Evolutionary conservation across 2,329 filamentous ascomycete species (phyloP), one percentile per base, ranked within the genome.

Genomic region (Botrytis hyacinthi): DNA sequence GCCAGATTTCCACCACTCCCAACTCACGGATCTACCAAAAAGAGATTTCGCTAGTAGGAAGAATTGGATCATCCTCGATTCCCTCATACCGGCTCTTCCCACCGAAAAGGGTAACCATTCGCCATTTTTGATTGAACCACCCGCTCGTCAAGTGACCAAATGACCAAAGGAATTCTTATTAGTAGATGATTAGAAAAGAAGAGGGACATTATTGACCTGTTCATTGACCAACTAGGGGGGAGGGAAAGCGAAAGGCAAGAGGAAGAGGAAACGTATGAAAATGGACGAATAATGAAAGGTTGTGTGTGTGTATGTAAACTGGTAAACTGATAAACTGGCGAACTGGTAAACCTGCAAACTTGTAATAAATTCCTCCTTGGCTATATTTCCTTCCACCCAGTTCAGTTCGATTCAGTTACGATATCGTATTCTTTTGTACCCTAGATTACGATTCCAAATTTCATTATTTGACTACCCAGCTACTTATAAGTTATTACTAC

Each of bases 11-110:
- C 66, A 68, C 66, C 66, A 68, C 66, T 54, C 40, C 26, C n/a
- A 42, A 68, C 35, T 57, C 48, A 57, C 66, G 48, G 66, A 68
- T 68, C 66, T 14, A 29, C 48, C 66, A 42, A 54, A 54, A 68
- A 57, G 66, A 57, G 66, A 68, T 68, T 57, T 68, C 35, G 54
- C 35, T 42, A 68, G 32, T 20, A 20, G 32, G 20, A 10, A 54
- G 65, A 54, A 29, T 40, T 67, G 32, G 65, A 54, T 26, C 65
- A 67, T 54, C 65, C 32, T 37, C 32, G 32, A 61, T 61, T 18
- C 42, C 42, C 29, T 48, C 44, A 68, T 68, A 68, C 65, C 65
- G 65, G 65, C 35, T 37, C 48, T 54, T 16, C 10, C 4, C 35
- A 68, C 46, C 35, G 48, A 68, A 57, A 57, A 57, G 48, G 46